A percentile compares a stretch with the other conserved stretches of the same genome.
These are phyloP conservation scores for Starmerella kuoi DNA, from an alignment of 805 yeast genomes.

Conservation along the genomic window DNA sequence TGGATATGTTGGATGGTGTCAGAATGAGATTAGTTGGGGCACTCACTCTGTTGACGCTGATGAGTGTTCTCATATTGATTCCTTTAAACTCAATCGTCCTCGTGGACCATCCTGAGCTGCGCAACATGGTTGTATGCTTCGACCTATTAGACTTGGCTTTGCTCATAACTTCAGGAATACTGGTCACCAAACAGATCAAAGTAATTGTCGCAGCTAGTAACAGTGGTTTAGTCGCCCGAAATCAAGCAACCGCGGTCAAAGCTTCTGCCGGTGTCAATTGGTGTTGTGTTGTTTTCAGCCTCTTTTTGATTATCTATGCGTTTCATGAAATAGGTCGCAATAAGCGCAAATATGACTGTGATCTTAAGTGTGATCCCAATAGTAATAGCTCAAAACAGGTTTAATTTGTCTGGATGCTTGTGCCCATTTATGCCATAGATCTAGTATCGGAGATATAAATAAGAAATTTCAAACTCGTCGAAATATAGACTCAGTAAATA, in stretches of 20 bases:
- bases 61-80: not conserved
- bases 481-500: no score
- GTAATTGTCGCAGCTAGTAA: not conserved
- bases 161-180: conserved; percentile 1
- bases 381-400: no score
- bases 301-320: not conserved
- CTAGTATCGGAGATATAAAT: no score
- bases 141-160: not conserved
- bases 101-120: not conserved
- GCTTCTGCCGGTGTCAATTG: not conserved
- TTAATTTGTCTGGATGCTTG: no score
- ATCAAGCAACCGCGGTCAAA: not conserved
- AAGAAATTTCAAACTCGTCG: no score
- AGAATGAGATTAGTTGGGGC: not conserved
- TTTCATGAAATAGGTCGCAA: not conserved
- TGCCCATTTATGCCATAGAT: no score
- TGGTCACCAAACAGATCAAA: not conserved
- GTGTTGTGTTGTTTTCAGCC: not conserved
- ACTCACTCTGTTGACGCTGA: conserved; percentile 1
- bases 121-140: not conserved
- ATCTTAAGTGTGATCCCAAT: no score
- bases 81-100: not conserved
- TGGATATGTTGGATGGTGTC: not conserved
- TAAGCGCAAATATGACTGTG: not conserved
- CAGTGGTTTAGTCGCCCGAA: not conserved